Conservation (phyloP, 768 basidiomycete species). For the Trametes coccinea region DNA sequence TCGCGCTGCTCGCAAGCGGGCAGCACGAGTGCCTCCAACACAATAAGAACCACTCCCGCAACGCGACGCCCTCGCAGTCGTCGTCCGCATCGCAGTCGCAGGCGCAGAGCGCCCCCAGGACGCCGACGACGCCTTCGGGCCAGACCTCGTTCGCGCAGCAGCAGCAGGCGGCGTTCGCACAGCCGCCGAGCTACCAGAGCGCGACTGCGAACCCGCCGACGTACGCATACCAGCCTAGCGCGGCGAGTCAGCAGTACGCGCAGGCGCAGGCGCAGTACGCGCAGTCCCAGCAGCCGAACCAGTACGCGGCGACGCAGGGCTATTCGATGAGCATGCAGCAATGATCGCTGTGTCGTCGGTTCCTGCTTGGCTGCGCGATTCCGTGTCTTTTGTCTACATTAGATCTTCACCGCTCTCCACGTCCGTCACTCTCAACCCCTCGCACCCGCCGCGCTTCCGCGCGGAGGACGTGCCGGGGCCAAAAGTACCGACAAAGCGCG, state of each 20-base stretch:
- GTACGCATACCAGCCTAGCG: constrained; percentile 8
- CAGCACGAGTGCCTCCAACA: constrained; percentile 55
- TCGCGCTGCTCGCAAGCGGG: constrained; percentile 78
- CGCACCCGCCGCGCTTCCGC: neutral
- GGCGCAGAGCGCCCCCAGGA: constrained; percentile 3
- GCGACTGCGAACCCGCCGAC: constrained; percentile 14
- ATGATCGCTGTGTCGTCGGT: neutral
- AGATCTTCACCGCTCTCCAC: constrained; percentile 5
- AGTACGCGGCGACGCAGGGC: constrained; percentile 2
- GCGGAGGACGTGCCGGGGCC: neutral
- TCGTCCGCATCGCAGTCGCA: constrained; percentile 8
- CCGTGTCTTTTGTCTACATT: neutral
- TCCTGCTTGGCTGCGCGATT: too few species aligned
- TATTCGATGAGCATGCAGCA: constrained; percentile 15
- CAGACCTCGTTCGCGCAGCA: constrained; percentile 16
- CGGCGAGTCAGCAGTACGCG: constrained; percentile 12
- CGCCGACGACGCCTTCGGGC: constrained; percentile 12
- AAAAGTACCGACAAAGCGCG: constrained; percentile 18
- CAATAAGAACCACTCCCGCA: constrained; percentile 28
- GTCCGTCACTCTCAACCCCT: constrained; percentile 1
- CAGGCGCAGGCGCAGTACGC: constrained; percentile 6
- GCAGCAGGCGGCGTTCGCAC: constrained; percentile 15
- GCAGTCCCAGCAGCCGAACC: constrained; percentile 1
- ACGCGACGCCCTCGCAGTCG: constrained; percentile 26
- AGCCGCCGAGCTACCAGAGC: constrained; percentile 16